Conservation (phyloP, 2,329 filamentous ascomycete species). For the Didymosphaeria variabile region DNA sequence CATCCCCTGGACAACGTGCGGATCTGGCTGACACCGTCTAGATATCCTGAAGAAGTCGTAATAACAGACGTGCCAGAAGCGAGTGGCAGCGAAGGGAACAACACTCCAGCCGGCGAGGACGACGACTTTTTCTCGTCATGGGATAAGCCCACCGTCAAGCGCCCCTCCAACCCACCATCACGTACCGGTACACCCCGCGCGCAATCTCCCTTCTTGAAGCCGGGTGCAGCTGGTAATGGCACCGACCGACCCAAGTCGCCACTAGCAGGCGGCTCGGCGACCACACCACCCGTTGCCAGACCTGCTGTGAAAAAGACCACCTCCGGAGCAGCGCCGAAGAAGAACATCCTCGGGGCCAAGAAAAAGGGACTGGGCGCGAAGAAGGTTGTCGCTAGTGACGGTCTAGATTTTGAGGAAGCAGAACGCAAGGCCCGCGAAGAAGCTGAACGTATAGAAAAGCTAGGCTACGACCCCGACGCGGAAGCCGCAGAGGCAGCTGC, state of each 20-base stretch:
- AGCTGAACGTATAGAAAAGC: slow-evolving; percentile 91
- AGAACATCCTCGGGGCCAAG: slow-evolving; percentile 87
- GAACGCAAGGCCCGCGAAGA: slow-evolving; percentile 98
- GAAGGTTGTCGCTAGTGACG: slow-evolving; percentile 79
- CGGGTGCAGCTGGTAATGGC: slow-evolving; percentile 69
- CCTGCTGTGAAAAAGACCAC: slow-evolving; percentile 80
- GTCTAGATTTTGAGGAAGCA: slow-evolving; percentile 91
- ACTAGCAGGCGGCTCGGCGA: slow-evolving; percentile 60
- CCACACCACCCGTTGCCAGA: slow-evolving; percentile 63
- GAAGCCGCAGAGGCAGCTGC: slow-evolving; percentile 62
- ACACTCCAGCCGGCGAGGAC: slow-evolving; percentile 82
- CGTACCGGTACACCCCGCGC: slow-evolving; percentile 86
- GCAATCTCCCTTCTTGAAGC: slow-evolving; percentile 87
- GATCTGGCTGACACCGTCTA: slow-evolving; percentile 49
- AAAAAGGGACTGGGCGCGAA: slow-evolving; percentile 66
- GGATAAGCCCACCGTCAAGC: slow-evolving; percentile 98
- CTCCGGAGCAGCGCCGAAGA: slow-evolving; percentile 72
- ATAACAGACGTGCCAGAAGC: slow-evolving; percentile 75
- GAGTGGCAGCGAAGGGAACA: slow-evolving; percentile 67
- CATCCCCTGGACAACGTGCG: slow-evolving; percentile 18
- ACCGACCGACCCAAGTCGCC: slow-evolving; percentile 82
- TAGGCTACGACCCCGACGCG: slow-evolving; percentile 94
- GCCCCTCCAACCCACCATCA: slow-evolving; percentile 91
- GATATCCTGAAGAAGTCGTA: slow-evolving; percentile 84
- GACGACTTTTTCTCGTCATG: slow-evolving; percentile 99